Evolutionary conservation across 2,329 filamentous ascomycete species (phyloP).

Genomic region (Cladosporium sp.): DNA sequence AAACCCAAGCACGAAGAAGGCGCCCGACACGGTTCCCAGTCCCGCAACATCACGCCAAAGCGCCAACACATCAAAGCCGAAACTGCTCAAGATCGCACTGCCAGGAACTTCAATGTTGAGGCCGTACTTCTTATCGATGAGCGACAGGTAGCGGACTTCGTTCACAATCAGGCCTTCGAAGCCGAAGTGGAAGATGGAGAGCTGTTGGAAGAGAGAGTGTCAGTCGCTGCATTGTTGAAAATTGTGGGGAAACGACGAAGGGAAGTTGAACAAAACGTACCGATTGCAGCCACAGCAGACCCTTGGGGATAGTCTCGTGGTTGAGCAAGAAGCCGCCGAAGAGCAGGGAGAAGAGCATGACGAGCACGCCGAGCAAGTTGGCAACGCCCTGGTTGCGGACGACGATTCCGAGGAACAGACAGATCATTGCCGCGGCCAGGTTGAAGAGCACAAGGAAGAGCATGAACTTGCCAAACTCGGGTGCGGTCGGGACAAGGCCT

Average conservation of each 20-base stretch:
- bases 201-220: conserved; percentile 41
- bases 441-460: conserved; percentile 94
- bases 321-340: conserved; percentile 95
- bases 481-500: conserved; percentile 76
- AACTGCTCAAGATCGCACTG: conserved; percentile 88
- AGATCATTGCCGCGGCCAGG: conserved; percentile 87
- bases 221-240: conserved; percentile 26
- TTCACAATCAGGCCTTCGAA: conserved; percentile 97
- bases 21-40: conserved; percentile 75
- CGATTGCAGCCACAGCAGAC: conserved; percentile 85
- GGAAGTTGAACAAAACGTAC: conserved; percentile 44
- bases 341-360: conserved; percentile 95
- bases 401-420: conserved; percentile 92
- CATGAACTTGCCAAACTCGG: conserved; percentile 88
- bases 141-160: conserved; percentile 84
- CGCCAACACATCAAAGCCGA: conserved; percentile 86
- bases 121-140: conserved; percentile 93
- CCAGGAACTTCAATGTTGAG: conserved; percentile 95
- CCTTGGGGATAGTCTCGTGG: conserved; percentile 83
- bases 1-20: conserved; percentile 87
- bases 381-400: conserved; percentile 90
- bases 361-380: conserved; percentile 87
- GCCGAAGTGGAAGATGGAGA: conserved; percentile 97
- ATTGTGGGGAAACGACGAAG: conserved; percentile 23
- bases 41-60: conserved; percentile 83